These are phyloP conservation scores for Kodamaea derodonti DNA, from an alignment of 1,139 yeast genomes.

Conservation along the genomic window DNA sequence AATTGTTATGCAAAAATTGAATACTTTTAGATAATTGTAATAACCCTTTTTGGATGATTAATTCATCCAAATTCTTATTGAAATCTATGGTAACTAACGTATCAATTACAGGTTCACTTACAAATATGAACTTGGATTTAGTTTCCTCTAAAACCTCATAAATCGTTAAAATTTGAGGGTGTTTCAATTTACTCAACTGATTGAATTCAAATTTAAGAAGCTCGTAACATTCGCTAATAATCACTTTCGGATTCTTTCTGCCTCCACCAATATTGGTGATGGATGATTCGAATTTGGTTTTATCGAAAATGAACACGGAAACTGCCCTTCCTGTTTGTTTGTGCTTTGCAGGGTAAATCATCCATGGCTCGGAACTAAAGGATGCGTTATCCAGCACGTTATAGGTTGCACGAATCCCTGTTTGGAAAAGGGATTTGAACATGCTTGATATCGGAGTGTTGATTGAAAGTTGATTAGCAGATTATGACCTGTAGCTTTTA, in stretches of 20 bases:
- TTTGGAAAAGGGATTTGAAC: constrained; percentile 43
- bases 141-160: constrained; percentile 89
- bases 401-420: constrained; percentile 74
- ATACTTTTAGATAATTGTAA: constrained; percentile 75
- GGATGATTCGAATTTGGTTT: constrained; percentile 62
- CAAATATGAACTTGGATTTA: constrained; percentile 72
- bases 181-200: constrained; percentile 75
- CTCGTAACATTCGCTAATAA: constrained; percentile 40
- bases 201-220: constrained; percentile 50
- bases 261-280: constrained; percentile 21
- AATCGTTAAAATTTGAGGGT: constrained; percentile 79
- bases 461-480: no score
- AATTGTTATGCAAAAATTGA: constrained; percentile 75
- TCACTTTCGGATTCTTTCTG: constrained; percentile 28
- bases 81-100: constrained; percentile 49
- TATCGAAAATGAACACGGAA: constrained; percentile 86
- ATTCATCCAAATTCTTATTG: constrained; percentile 51
- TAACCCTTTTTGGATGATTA: constrained; percentile 81
- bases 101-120: constrained; percentile 71
- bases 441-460: no score
- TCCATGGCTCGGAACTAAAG: constrained; percentile 81
- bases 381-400: constrained; percentile 70
- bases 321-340: constrained; percentile 55
- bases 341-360: constrained; percentile 72
- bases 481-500: no score